Base-by-base conservation (phyloP, 2,329 filamentous ascomycete species). In the Ceratocystis cacaofunesta region DNA sequence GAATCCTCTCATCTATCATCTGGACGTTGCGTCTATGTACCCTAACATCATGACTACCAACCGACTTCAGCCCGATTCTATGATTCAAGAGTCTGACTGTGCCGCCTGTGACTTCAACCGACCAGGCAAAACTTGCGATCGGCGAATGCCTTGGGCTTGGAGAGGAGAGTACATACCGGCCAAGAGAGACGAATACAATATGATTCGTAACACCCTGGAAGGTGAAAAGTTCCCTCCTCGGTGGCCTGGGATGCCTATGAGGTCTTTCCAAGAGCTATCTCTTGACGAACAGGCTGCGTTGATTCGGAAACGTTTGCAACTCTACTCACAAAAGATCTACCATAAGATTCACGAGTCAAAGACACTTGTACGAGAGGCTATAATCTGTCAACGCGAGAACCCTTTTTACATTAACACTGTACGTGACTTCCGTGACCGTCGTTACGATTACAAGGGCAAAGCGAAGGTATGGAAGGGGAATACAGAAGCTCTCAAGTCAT, bases 1-100 rank as follows among this genome's bases (percentile, higher is more conserved):
- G 74, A 80, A 85, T 55, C 94, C 94, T 3, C 82, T 95, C 41
- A 99, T 99, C 69, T 99, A 99, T 76, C 94, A 99, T 80, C 79
- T 99, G 77, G 94, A 99, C 73, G 95, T 99, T 67, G 94, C 94
- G 19, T 96, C 94, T 67, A 99, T 99, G 94, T 99, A 99, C 74
- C 94, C 94, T 8, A 99, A 99, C 75, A 99, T 99, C 74, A 99
- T 99, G 95, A 99, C 95, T 1, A 99, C 94, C 1, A 99, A 99
- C 75, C 88, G 94, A 74, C 76, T 99, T 60, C 94, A 99, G 71
- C 94, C 94, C 0, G 94, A 99, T 75, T 97, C 94, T n/a, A 95
- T 99, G 91, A 95, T 99, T 64, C 80, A 92, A 61, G 95, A 99
- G 73, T 90, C 92, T 0, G 90, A 96, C 71, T 99, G 95, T 72